These are phyloP conservation scores for Neonectria neomacrospora DNA, from an alignment of 2,329 filamentous ascomycete genomes.

Conservation along the genomic window DNA sequence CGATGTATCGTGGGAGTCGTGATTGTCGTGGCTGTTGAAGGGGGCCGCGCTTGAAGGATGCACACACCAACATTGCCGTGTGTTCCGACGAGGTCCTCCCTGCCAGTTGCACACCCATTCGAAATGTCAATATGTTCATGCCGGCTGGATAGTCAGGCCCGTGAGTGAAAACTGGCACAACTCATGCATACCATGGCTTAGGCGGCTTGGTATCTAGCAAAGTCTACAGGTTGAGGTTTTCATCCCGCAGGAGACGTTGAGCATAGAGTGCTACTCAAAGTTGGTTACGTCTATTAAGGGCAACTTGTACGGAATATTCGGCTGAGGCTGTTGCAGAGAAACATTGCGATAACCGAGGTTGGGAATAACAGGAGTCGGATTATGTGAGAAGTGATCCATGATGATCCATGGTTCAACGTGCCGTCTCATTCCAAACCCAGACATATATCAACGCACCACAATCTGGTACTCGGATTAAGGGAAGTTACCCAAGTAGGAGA, in stretches of 20 bases:
- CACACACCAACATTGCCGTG: constrained; percentile 14
- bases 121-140: background rate
- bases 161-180: background rate
- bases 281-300: background rate
- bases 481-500: constrained; percentile 34
- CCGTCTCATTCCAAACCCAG: constrained; percentile 26
- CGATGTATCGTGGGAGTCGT: constrained; percentile 10
- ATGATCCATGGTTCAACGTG: constrained; percentile 13
- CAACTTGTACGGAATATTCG: constrained; percentile 16
- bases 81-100: constrained; percentile 19
- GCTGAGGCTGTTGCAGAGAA: background rate
- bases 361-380: background rate
- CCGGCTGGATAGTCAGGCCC: background rate
- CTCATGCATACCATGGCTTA: constrained; percentile 1
- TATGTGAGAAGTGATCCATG: constrained; percentile 22
- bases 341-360: constrained; percentile 32
- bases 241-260: background rate
- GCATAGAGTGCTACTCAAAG: background rate
- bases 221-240: background rate
- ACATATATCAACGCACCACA: constrained; percentile 12
- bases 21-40: constrained; percentile 1
- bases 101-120: background rate
- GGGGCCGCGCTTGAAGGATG: constrained; percentile 3
- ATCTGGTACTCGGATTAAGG: constrained; percentile 34
- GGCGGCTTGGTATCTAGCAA: background rate